Evolutionary conservation across 179 eudicot genomes (phyloP).

Genomic region (Nepenthes alata): DNA sequence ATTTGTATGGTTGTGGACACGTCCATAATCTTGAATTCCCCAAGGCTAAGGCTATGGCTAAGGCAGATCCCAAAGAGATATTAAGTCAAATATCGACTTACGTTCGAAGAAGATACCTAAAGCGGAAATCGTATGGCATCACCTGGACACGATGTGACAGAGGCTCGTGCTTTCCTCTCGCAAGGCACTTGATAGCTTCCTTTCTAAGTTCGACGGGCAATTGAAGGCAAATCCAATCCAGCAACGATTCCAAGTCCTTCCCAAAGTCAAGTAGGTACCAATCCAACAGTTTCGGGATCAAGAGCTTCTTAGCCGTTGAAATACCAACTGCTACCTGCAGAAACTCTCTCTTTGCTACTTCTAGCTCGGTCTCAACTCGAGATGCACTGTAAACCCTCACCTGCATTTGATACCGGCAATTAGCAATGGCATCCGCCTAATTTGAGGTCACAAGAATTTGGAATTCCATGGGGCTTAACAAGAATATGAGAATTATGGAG

Average conservation of each 20-base stretch:
- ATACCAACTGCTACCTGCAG: conserved; percentile 70
- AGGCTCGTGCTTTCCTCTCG: conserved; percentile 22
- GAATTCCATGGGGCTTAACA: too few species aligned
- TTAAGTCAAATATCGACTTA: background rate
- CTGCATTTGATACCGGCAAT: conserved; percentile 14
- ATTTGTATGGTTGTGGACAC: too few species aligned
- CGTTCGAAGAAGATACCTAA: conserved; percentile 44
- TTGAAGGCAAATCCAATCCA: conserved; percentile 79
- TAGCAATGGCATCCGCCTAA: too few species aligned
- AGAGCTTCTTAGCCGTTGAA: conserved; percentile 25
- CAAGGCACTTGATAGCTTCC: conserved; percentile 39
- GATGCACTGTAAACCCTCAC: conserved; percentile 69
- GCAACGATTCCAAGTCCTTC: conserved; percentile 48
- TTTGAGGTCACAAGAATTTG: too few species aligned
- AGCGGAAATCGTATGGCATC: conserved; percentile 54
- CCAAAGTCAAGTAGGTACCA: conserved; percentile 73
- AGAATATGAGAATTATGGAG: too few species aligned
- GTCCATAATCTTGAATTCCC: too few species aligned
- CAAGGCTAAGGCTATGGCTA: too few species aligned
- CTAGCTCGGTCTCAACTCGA: conserved; percentile 59
- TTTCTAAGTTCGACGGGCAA: conserved; percentile 44
- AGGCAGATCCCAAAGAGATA: too few species aligned
- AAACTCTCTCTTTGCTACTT: conserved; percentile 64
- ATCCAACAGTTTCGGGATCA: conserved; percentile 64
- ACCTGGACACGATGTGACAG: conserved; percentile 33